phyloP scores from a whole-genome alignment of 2,329 filamentous ascomycete species.

The Ceratocystis alfenasii region DNA sequence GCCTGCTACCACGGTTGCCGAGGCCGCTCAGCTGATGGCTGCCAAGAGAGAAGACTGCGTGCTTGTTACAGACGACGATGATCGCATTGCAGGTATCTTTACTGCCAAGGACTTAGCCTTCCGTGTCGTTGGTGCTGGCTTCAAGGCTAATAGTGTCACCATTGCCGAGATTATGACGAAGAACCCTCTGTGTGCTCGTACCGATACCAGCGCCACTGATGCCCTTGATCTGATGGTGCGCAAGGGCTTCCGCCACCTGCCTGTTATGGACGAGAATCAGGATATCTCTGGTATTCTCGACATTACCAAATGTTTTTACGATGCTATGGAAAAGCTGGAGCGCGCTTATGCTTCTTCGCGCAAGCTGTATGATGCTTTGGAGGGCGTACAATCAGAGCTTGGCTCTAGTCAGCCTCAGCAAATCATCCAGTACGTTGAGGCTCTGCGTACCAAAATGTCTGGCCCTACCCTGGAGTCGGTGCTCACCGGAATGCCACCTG shows the following conservation, averaged over 20 bases:
- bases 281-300: slow-evolving; percentile 96
- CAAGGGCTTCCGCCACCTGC: slow-evolving; percentile 93
- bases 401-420: slow-evolving; percentile 94
- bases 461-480: slow-evolving; percentile 93
- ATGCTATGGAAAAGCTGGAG: slow-evolving; percentile 99
- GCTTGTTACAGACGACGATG: slow-evolving; percentile 92
- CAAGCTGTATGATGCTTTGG: slow-evolving; percentile 91
- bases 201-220: slow-evolving; percentile 95
- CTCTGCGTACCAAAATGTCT: slow-evolving; percentile 90
- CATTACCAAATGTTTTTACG: slow-evolving; percentile 99
- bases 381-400: slow-evolving; percentile 94
- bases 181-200: slow-evolving; percentile 93
- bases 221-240: slow-evolving; percentile 95
- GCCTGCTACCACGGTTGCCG: slow-evolving; percentile 81
- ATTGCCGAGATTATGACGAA: slow-evolving; percentile 99
- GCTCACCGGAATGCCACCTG: slow-evolving; percentile 79
- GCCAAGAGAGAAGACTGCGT: slow-evolving; percentile 98
- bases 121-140: slow-evolving; percentile 80
- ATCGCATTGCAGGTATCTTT: slow-evolving; percentile 96
- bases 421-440: slow-evolving; percentile 98
- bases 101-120: slow-evolving; percentile 98
- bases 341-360: slow-evolving; percentile 95
- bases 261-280: slow-evolving; percentile 99
- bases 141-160: slow-evolving; percentile 79
- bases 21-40: slow-evolving; percentile 96